Evolutionary conservation across 2,329 filamentous ascomycete species (phyloP), one percentile per base, ranked within the genome.

Genomic region (Paramyrothecium sp.): DNA sequence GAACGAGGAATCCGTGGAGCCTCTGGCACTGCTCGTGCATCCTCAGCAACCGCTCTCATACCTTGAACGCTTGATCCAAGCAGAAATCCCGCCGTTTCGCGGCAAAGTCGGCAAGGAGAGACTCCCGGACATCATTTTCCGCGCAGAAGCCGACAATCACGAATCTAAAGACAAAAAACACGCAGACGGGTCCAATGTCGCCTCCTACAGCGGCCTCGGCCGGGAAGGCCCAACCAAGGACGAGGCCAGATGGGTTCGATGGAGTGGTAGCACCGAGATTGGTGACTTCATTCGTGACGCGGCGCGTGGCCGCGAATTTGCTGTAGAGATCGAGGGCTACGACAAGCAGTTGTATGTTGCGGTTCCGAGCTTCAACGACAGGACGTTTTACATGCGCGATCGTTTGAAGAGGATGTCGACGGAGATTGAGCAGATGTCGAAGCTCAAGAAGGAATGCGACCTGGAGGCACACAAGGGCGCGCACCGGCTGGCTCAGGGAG

Each of bases 261-360:
- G 93, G 93, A 92, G 89, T 49, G 86, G 87, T 47, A 91, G 88
- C 30, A 97, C 93, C 1, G 93, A 97, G 70, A 89, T 97, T 33
- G 93, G 93, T 11, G 93, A 97, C 74, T 97, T 97, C 68, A 95
- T 97, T 62, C 87, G 92, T 10, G 93, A 97, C 69, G 92, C 93
- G 0, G 91, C 92, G 0, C 81, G 91, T 3, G 91, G 90, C 0
- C 86, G 90, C 55, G 91, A 96, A 68, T 97, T 97, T 68, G 86
- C 89, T 3, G 87, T 97, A 48, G 85, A 89, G 54, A 91, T 97
- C 56, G 89, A 96, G 69, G 91, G 91, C 0, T 75, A 78, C 56
- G 61, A 71, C 12, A 63, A 74, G 16, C 86, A 92, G 64, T 88
- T 97, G 63, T 83, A 86, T 17, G 88, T 97, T 7, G 87, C 86